Percentiles rank a stretch among this genome's conserved stretches.
phyloP scores from a whole-genome alignment of 2,329 filamentous ascomycete species.

The Alternaria arborescens region DNA sequence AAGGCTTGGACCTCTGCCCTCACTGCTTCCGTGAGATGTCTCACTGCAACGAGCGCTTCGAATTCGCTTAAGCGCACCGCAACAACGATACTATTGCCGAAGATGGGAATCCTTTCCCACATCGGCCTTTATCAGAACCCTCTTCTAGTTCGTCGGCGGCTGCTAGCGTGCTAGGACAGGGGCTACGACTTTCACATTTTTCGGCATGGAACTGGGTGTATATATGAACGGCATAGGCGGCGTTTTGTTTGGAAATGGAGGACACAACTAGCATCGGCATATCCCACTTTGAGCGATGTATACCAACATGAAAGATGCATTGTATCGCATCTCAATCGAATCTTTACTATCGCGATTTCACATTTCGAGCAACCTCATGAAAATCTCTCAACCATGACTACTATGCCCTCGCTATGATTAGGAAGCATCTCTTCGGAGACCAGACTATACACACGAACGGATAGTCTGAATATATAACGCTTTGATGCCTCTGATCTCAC shows the following conservation, averaged over 20 bases:
- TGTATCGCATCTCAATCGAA: slow-evolving; percentile 12
- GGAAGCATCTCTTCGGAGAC: too few species aligned
- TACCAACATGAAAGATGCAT: not conserved
- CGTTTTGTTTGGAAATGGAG: slow-evolving; percentile 4
- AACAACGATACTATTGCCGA: not conserved
- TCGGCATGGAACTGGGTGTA: slow-evolving; percentile 3
- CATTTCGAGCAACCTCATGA: too few species aligned
- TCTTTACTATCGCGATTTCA: not conserved
- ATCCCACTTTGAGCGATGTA: slow-evolving; percentile 14
- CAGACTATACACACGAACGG: too few species aligned
- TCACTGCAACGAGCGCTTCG: slow-evolving; percentile 38
- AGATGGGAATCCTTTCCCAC: not conserved
- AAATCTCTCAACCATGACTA: too few species aligned
- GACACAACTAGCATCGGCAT: not conserved
- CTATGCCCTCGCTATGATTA: too few species aligned
- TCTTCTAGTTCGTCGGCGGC: not conserved
- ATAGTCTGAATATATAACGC: too few species aligned
- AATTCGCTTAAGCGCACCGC: slow-evolving; percentile 25
- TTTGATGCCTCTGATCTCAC: too few species aligned
- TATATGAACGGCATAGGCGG: not conserved
- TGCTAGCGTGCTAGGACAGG: not conserved
- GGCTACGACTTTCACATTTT: slow-evolving; percentile 4
- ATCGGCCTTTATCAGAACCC: not conserved
- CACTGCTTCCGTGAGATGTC: slow-evolving; percentile 40
- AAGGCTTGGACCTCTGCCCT: slow-evolving; percentile 37